These are phyloP conservation scores for Botrytis medusae DNA, from an alignment of 2,329 filamentous ascomycete species.

Conservation along the genomic window DNA sequence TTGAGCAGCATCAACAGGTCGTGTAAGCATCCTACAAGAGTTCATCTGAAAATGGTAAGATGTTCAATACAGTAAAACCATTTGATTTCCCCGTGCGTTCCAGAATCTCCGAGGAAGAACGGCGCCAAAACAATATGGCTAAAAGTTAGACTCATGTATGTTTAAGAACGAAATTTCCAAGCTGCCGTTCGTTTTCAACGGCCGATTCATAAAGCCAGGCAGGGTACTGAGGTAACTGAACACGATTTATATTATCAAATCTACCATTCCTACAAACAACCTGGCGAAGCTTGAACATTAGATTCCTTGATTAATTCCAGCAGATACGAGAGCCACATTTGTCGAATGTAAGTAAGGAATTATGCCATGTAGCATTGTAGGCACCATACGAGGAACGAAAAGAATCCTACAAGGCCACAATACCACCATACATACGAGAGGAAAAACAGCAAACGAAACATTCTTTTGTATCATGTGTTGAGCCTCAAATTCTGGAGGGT, in stretches of 20 bases:
- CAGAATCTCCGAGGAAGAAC: background rate
- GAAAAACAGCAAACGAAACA: background rate
- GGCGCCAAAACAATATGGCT: background rate
- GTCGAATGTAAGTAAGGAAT: background rate
- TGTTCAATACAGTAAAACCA: background rate
- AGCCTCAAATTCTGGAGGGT: rapidly evolving
- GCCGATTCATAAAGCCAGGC: background rate
- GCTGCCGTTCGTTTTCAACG: background rate
- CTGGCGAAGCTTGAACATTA: background rate
- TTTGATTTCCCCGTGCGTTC: background rate
- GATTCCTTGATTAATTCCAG: background rate
- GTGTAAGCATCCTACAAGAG: background rate
- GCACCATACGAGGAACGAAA: background rate
- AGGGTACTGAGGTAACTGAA: background rate
- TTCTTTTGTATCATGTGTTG: no score
- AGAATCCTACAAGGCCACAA: background rate
- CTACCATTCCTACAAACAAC: background rate
- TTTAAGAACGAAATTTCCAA: background rate
- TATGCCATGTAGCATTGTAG: background rate
- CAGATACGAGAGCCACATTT: conserved; percentile 10
- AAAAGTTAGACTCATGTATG: background rate
- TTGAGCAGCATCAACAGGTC: background rate
- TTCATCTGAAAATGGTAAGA: background rate
- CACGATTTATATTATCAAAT: conserved; percentile 10
- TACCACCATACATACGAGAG: background rate